Evolutionary conservation across 305 asterid genomes (phyloP).

Genomic region (Petunia hybrid): DNA sequence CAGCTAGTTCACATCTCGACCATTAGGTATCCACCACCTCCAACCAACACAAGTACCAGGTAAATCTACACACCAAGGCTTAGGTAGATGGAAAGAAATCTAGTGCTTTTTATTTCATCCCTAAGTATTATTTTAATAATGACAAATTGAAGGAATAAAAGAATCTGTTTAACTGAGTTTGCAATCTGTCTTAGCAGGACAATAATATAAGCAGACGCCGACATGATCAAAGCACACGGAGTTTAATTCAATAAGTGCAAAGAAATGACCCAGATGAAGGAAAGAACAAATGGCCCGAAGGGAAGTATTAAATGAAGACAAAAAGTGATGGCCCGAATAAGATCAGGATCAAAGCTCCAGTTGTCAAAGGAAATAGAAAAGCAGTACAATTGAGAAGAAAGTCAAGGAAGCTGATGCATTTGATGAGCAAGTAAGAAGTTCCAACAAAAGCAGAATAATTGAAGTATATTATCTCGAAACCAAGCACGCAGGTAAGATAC

Average conservation of each 20-base stretch:
- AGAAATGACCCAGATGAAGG: no score
- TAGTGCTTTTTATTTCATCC: no score
- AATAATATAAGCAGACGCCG: neutral
- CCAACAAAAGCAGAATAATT: neutral
- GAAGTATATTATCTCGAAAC: neutral
- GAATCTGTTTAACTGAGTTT: slow-evolving; percentile 6
- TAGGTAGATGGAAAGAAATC: no score
- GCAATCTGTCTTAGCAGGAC: slow-evolving; percentile 19
- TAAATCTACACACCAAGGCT: no score
- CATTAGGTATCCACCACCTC: no score
- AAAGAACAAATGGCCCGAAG: neutral
- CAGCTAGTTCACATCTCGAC: no score
- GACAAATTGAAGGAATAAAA: slow-evolving; percentile 1
- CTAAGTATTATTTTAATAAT: neutral
- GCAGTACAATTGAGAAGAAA: neutral
- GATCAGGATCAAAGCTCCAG: neutral
- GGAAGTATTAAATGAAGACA: neutral
- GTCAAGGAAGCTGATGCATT: neutral
- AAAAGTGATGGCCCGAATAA: neutral
- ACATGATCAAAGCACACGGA: neutral
- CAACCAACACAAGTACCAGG: no score
- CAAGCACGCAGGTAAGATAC: neutral
- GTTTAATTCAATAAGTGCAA: neutral
- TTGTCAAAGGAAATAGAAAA: neutral
- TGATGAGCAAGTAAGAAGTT: neutral